Conservation (phyloP, 148 eudicot genomes). For the Vaccinium myrtillus region DNA sequence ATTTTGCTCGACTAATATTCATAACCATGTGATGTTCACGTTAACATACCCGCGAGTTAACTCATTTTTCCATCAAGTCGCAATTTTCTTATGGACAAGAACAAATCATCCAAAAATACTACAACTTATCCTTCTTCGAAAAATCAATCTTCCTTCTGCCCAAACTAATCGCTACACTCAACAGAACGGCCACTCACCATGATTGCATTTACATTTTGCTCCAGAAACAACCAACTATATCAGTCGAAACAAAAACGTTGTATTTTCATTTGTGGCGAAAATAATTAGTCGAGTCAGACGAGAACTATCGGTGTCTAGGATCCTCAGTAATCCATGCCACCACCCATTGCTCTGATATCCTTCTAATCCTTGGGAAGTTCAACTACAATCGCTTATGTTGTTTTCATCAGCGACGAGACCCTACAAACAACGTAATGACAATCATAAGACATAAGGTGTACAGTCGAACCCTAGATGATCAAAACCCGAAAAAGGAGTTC, state of each 20-base stretch:
- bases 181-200: background rate
- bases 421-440: slow-evolving; percentile 13
- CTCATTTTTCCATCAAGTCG: background rate
- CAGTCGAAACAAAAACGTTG: background rate
- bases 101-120: background rate
- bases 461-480: background rate
- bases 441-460: background rate
- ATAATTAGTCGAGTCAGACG: background rate
- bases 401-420: slow-evolving; percentile 39
- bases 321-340: slow-evolving; percentile 52
- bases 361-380: slow-evolving; percentile 53
- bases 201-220: slow-evolving; percentile 5
- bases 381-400: slow-evolving; percentile 37
- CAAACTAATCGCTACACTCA: background rate
- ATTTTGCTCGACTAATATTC: background rate
- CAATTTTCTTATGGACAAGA: background rate
- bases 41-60: background rate
- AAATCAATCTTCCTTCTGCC: background rate
- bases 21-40: background rate
- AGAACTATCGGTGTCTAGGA: background rate
- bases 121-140: background rate
- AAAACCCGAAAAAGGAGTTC: background rate
- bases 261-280: background rate
- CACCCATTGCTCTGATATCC: slow-evolving; percentile 46
- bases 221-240: background rate